These are phyloP conservation scores for Teunomyces kruisii DNA, from an alignment of 805 yeast species.

Conservation along the genomic window DNA sequence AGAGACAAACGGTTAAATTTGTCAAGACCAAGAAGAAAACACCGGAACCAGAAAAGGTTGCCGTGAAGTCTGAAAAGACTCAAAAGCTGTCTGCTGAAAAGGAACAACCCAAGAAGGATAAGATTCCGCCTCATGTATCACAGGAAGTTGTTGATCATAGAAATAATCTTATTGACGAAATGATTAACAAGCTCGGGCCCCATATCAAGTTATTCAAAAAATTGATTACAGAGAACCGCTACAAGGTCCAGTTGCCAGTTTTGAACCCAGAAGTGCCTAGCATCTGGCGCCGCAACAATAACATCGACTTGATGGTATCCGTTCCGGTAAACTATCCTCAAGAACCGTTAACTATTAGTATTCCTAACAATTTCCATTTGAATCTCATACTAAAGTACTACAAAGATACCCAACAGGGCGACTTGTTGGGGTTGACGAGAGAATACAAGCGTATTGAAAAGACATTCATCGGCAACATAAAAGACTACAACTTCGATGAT, in stretches of 20 bases:
- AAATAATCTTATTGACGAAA: conserved; percentile 21
- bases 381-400: conserved; percentile 26
- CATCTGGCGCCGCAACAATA: conserved; percentile 25
- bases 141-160: conserved; percentile 13
- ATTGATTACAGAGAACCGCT: conserved; percentile 22
- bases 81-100: background rate
- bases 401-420: conserved; percentile 11
- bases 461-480: conserved; percentile 24
- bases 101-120: conserved; percentile 1
- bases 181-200: conserved; percentile 27
- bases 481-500: conserved; percentile 13
- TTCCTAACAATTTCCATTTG: conserved; percentile 32
- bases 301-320: conserved; percentile 30
- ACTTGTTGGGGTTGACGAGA: conserved; percentile 15
- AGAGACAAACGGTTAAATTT: conserved; percentile 60
- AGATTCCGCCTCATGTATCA: conserved; percentile 3
- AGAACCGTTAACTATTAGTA: conserved; percentile 16
- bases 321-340: conserved; percentile 37
- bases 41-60: background rate
- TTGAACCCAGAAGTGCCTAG: conserved; percentile 21
- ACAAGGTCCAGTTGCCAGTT: conserved; percentile 34
- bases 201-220: conserved; percentile 14
- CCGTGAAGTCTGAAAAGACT: conserved; percentile 4
- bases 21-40: conserved; percentile 33
- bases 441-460: conserved; percentile 28